Base-by-base conservation (phyloP, 2,329 filamentous ascomycete genomes). In the Diplodia scrobiculata region DNA sequence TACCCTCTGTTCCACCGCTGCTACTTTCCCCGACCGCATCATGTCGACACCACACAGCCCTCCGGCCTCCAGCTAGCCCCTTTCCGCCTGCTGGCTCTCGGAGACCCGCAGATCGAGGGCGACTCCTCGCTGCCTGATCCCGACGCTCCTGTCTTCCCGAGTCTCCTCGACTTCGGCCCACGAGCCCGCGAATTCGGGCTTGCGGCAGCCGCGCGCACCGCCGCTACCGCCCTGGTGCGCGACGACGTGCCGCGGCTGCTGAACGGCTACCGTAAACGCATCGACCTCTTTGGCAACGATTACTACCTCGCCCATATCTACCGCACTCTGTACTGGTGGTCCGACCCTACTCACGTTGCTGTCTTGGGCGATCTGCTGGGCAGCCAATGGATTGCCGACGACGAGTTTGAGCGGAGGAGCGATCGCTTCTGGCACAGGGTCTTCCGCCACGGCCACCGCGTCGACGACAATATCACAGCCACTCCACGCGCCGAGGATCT, bases 281-380 rank as follows among this genome's bases (percentile, higher is more conserved):
- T 99, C 71, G 95, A 99, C 77, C 85, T 97, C 1, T 86, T 92
- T 73, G 95, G 95, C 3, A 99, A 99, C 78, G 95, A 99, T 78
- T 91, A 88, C 73, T 99, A 98, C 77, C 85, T 99, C 36, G 91
- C 91, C 21, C 95, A 99, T 76, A 92, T 97, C 67, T 97, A 96
- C 78, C 86, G 91, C 17, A 90, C 88, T 0, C 78, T 97, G 59
- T 84, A 86, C 70, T 96, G 92, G 91, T 96, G 91, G 89, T 86
- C 90, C 0, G 80, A 82, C 17, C 95, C 95, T 9, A 96, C 91
- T 0, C 95, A 99, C 76, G 87, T 95, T 21, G 88, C 90, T 0
- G 92, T 98, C 0, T 82, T 99, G 3, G 95, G 95, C 2, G 95
- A 99, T 75, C 81, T 99, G 67, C 81, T 99, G 10, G 95, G 95